Evolutionary conservation across 306 rosid species (phyloP).

Genomic region (Luffa acutangula): DNA sequence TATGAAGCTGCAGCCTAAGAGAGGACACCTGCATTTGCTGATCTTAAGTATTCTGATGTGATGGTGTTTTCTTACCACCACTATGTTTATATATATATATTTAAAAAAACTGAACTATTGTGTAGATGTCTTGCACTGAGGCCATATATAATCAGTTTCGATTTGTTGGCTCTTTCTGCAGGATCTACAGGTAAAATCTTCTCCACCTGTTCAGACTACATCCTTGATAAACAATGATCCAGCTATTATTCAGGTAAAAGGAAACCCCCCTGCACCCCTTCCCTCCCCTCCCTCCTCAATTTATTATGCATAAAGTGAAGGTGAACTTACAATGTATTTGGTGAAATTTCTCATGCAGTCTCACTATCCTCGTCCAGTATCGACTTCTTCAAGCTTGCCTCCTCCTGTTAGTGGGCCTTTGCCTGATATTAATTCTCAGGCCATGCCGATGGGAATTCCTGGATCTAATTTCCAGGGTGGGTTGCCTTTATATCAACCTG

Average conservation of each 20-base stretch:
- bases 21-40: neutral
- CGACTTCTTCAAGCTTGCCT: slow-evolving; percentile 51
- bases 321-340: slow-evolving; percentile 14
- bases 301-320: slow-evolving; percentile 6
- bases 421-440: slow-evolving; percentile 57
- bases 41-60: neutral
- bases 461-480: slow-evolving; percentile 67
- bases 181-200: slow-evolving; percentile 90
- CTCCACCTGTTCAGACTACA: slow-evolving; percentile 66
- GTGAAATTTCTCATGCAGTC: slow-evolving; percentile 48
- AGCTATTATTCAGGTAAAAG: slow-evolving; percentile 71
- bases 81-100: no score
- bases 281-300: neutral
- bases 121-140: neutral
- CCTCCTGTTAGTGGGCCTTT: slow-evolving; percentile 51
- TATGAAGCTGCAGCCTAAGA: neutral
- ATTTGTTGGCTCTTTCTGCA: slow-evolving; percentile 20
- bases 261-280: neutral
- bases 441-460: slow-evolving; percentile 51
- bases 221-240: slow-evolving; percentile 65
- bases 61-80: neutral
- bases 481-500: slow-evolving; percentile 82
- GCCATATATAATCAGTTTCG: neutral
- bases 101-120: neutral
- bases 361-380: slow-evolving; percentile 55